Evolutionary conservation across 148 eudicot genomes (phyloP), one percentile per base, ranked within the genome.

Genomic region (Camellia granthamiana): DNA sequence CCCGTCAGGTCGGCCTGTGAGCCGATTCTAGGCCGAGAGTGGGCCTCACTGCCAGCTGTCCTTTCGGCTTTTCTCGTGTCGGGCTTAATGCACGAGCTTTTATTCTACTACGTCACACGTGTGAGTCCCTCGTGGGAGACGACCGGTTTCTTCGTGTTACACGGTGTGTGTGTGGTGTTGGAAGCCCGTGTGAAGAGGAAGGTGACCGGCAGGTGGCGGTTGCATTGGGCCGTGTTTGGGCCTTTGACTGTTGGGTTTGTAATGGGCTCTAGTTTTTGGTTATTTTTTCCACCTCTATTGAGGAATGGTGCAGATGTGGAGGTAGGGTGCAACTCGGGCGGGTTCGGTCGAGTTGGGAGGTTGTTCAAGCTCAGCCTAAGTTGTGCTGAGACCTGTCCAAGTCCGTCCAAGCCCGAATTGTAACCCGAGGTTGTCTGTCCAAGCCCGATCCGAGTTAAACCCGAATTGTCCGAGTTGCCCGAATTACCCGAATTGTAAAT

Each of bases 71-170:
- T 92, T 43, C 1, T 82, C 0, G 97, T 91, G 0, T 92, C 98
- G 0, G 98, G 92, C 0, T 47, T 92, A 30, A 92, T 92, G 95
- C 98, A 94, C 64, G 98, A 94, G 89, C 82, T 94, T 5, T 38
- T 90, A 0, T 89, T 88, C 63, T 94, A 86, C 55, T 85, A 87
- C 61, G 60, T 86, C 54, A 71, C 78, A 30, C 91, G 85, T 16
- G 88, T 46, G 76, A 47, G 68, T 3, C 92, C 96, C 49, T 73
- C 92, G 72, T 89, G 94, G 94, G 93, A 92, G 79, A 86, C 86
- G 75, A 90, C 92, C 0, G 80, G 76, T 75, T 94, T 90, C 63
- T 94, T 92, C 51, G 90, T 92, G 84, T 15, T 94, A 0, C 94
- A 94, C 7, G 97, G 97, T 0, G 63, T 78, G 4, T 87, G 90